phyloP scores from a whole-genome alignment of 164 flowering plant genomes.

The Umbellularia californica region DNA sequence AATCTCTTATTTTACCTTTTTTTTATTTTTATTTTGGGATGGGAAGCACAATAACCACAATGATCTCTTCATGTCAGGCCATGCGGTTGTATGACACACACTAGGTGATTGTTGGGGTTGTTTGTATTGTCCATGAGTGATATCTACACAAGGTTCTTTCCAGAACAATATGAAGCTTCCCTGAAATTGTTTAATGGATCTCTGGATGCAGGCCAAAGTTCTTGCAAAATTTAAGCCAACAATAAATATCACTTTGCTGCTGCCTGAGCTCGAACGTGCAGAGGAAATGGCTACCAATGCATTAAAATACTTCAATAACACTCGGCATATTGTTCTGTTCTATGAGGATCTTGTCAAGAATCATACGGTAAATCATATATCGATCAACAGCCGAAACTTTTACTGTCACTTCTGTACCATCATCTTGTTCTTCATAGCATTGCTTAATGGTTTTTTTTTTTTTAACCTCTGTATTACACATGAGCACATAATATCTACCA shows the following conservation, averaged over 20 bases:
- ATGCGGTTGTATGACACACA: too few species aligned
- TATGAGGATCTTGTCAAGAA: slow-evolving; percentile 56
- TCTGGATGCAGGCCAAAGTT: slow-evolving; percentile 42
- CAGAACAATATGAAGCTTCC: too few species aligned
- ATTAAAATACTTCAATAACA: slow-evolving; percentile 46
- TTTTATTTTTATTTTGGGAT: slow-evolving; percentile 17
- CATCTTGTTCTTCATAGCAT: too few species aligned
- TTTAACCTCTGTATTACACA: too few species aligned
- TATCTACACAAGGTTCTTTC: too few species aligned
- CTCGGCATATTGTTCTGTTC: slow-evolving; percentile 50
- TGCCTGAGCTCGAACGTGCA: slow-evolving; percentile 29
- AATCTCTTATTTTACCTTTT: too few species aligned
- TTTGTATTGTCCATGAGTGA: too few species aligned
- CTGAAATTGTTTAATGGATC: not conserved
- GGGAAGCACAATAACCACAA: slow-evolving; percentile 26
- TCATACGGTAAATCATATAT: slow-evolving; percentile 33
- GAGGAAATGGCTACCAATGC: slow-evolving; percentile 35
- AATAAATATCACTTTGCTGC: slow-evolving; percentile 33
- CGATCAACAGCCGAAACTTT: not conserved
- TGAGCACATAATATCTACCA: too few species aligned
- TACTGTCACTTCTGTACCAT: not conserved
- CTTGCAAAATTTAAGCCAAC: slow-evolving; percentile 57
- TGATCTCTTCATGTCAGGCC: too few species aligned
- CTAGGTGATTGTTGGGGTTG: not conserved
- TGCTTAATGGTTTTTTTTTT: too few species aligned